Percentiles rank a stretch among this genome's conserved stretches.
Conservation (phyloP, 1,139 yeast species). For the Suzukiozyma palmioleophila region DNA sequence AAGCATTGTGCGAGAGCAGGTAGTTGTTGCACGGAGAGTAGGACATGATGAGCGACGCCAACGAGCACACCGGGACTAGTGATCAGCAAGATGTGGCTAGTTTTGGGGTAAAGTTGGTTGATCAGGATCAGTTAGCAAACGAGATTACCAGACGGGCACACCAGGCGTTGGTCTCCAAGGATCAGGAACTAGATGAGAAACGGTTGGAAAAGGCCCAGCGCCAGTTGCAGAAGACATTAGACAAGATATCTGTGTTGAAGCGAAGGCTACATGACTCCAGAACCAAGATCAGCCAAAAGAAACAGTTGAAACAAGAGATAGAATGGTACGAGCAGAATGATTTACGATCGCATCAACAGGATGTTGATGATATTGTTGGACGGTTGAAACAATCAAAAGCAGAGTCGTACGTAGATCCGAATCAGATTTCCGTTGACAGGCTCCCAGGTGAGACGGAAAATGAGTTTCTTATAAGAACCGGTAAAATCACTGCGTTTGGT, state of each 20-base stretch:
- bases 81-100: too few relatives aligned
- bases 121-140: slow-evolving; percentile 72
- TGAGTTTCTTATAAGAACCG: slow-evolving; percentile 81
- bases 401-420: slow-evolving; percentile 15
- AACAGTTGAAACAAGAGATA: slow-evolving; percentile 52
- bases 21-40: too few relatives aligned
- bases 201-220: slow-evolving; percentile 63
- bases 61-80: too few relatives aligned
- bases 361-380: slow-evolving; percentile 59
- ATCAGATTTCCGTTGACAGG: slow-evolving; percentile 21
- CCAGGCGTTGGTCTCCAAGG: slow-evolving; percentile 53
- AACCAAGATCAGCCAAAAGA: slow-evolving; percentile 65
- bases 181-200: slow-evolving; percentile 68
- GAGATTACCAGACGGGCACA: slow-evolving; percentile 70
- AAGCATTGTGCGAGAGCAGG: too few relatives aligned
- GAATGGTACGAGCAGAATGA: slow-evolving; percentile 49
- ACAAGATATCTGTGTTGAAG: slow-evolving; percentile 44
- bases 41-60: too few relatives aligned
- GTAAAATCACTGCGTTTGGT: slow-evolving; percentile 93
- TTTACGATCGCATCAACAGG: slow-evolving; percentile 48
- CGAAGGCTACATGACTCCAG: slow-evolving; percentile 47
- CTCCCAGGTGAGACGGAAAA: slow-evolving; percentile 70
- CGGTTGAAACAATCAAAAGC: slow-evolving; percentile 40
- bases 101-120: slow-evolving; percentile 49
- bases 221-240: slow-evolving; percentile 38